Evolutionary conservation across 2,329 filamentous ascomycete genomes (phyloP), one percentile per base, ranked within the genome.

Genomic region (Rhynchosporium graminicola): DNA sequence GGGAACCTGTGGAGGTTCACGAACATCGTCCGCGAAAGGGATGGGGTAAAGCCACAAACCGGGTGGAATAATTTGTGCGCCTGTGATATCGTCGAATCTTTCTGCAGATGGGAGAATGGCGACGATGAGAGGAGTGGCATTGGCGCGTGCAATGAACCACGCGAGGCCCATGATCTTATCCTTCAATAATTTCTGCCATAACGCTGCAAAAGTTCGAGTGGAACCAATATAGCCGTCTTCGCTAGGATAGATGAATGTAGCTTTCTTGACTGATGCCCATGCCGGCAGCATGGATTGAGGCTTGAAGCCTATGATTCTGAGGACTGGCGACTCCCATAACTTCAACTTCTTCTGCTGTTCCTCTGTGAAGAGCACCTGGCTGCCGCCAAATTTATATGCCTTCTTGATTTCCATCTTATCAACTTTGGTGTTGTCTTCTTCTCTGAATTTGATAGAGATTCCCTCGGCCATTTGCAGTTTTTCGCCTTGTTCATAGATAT

Each of bases 291-390:
- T 79, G 1, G 84, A 85, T 33, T 90, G 80, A 6, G 91, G 86
- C 74, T 98, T 99, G 82, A 99, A 99, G 5, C 95, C 95, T 61
- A 99, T 89, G 67, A 99, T 89, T 4, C 92, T 88, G 61, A 99
- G 89, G 12, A 91, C 81, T 0, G 92, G 91, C 1, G 89, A 82
- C 2, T 93, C 94, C 70, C 97, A 97, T 68, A 91, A 80, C 65
- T 88, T 87, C 63, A 99, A 81, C 26, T 83, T 79, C 62, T 88
- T 88, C 64, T 94, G 86, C 74, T 99, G 94, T 40, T 97, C 92
- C 0, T 87, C 83, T 0, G 87, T 87, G 74, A 99, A 99, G 55
- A 89, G 84, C 52, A 99, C 86, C 54, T 92, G 92, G 68, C 96
- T 91, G 45, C 92, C 93, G 12, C 94, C 95, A 72, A 98, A 98